Base-by-base conservation (phyloP, 352 stramenopile species). In the Globisporangium acanthophoron region DNA sequence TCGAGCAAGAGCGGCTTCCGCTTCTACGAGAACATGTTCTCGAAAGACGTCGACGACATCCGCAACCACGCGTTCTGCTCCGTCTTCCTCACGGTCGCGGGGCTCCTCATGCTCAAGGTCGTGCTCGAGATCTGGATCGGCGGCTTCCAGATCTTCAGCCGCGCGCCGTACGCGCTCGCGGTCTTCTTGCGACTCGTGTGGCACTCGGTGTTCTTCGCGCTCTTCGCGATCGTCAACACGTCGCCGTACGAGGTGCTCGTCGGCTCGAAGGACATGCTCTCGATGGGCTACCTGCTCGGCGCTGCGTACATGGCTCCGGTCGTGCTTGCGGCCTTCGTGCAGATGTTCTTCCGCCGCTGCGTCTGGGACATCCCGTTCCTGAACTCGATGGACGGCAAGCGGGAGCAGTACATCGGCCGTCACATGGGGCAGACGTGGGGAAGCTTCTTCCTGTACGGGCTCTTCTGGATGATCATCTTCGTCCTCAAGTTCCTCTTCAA, bases 401-500 rank as follows among this genome's bases (percentile, higher is more conserved):
- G 70, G 24, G 70, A 90, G 45, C 81, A 94, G 68, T 95, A 89
- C 64, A 81, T 95, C 59, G 86, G 84, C 1, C 86, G 84, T 56
- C 68, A 83, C 56, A 95, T 93, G 83, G 67, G 69, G 3, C 83
- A 91, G 65, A 73, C 47, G 27, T 95, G 76, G 81, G 72, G 77
- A 29, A 70, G 69, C 50, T 84, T 91, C 54, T 35, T 88, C 7
- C 62, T 64, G 35, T 93, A 93, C 58, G 81, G 76, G 12, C 58
- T 79, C 49, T 91, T 95, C 54, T 95, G 85, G 85, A 77, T 64
- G 11, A 48, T 95, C 33, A 78, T 93, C 65, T 93, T 95, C 59
- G 66, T 85, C 33, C 96, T 92, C 81, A 99, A 99, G 78, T 88
- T 99, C 33, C 84, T 93, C 51, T 99, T 99, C 67, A 98, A 96